phyloP scores from a whole-genome alignment of 169 alveolate genomes.

The Plasmodium fragile region DNA sequence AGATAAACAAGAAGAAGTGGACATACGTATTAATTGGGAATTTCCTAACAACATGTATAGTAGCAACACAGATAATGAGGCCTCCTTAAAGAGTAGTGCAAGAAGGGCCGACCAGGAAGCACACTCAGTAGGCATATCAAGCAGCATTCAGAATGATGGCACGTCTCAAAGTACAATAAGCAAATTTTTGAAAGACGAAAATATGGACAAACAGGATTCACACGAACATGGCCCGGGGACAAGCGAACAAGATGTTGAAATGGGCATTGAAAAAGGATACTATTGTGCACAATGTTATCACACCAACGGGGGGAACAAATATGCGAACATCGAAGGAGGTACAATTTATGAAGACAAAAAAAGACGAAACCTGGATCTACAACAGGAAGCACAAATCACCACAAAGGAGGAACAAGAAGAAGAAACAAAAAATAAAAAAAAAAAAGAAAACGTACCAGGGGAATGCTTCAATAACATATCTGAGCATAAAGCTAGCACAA shows the following conservation, averaged over 20 bases:
- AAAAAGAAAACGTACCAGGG: not conserved
- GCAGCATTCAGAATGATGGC: not conserved
- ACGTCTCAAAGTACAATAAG: not conserved
- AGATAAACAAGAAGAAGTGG: not conserved
- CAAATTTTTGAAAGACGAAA: not conserved
- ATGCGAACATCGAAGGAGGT: not conserved
- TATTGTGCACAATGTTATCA: not conserved
- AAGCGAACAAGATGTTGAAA: not conserved
- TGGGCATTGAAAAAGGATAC: not conserved
- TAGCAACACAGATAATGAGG: not conserved
- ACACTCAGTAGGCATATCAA: not conserved
- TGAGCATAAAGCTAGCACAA: not conserved
- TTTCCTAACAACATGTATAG: not conserved
- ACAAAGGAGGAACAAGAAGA: not conserved
- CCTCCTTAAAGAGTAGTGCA: not conserved
- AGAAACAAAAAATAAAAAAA: not conserved
- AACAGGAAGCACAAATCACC: not conserved
- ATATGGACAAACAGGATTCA: not conserved
- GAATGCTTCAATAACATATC: not conserved
- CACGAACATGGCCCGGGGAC: not conserved
- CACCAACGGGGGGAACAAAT: not conserved
- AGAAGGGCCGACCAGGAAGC: not conserved
- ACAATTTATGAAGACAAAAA: not conserved
- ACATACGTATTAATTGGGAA: conserved; percentile 7
- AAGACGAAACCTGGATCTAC: not conserved